Base-by-base conservation (phyloP, 768 basidiomycete species). In the Suillus fuscotomentosus region DNA sequence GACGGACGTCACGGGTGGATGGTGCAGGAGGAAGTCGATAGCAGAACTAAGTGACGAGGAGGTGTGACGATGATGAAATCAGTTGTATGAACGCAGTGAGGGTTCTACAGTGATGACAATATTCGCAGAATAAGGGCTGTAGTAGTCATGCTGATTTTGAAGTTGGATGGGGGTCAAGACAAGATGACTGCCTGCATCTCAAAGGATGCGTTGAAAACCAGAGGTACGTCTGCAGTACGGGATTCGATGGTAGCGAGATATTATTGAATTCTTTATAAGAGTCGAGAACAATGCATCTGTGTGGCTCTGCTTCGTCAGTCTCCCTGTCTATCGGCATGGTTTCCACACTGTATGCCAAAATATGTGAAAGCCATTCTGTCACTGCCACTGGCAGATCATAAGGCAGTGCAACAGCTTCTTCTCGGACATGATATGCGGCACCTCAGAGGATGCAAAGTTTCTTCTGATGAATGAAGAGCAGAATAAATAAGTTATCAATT, bases 281-380 rank as follows among this genome's bases (percentile, higher is more conserved):
- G n/a, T 86, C 83, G 27, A 78, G 72, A 43, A 86, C 63, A 62
- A 78, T 73, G 60, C 76, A 76, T 64, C 80, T 70, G 14, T 83
- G 78, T 0, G 82, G 80, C 38, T 86, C 82, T 0, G 83, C 81
- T 13, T 88, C 87, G 69, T 88, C n/a, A n/a, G n/a, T n/a, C 87
- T 60, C 84, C 78, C 3, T 80, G 82, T 36, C 73, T 70, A 71
- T 89, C 86, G 3, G 85, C 84, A 60, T 78, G 76, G 42, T n/a
- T n/a, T n/a, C n/a, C n/a, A n/a, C n/a, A n/a, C n/a, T n/a, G n/a
- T n/a, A n/a, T n/a, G n/a, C n/a, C n/a, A n/a, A n/a, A n/a, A n/a
- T n/a, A n/a, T n/a, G n/a, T n/a, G n/a, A n/a, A n/a, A n/a, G n/a
- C n/a, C n/a, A n/a, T n/a, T n/a, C n/a, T n/a, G n/a, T n/a, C n/a